These are phyloP conservation scores for Metarhizium robertsii DNA, from an alignment of 2,329 filamentous ascomycete species.

Conservation along the genomic window DNA sequence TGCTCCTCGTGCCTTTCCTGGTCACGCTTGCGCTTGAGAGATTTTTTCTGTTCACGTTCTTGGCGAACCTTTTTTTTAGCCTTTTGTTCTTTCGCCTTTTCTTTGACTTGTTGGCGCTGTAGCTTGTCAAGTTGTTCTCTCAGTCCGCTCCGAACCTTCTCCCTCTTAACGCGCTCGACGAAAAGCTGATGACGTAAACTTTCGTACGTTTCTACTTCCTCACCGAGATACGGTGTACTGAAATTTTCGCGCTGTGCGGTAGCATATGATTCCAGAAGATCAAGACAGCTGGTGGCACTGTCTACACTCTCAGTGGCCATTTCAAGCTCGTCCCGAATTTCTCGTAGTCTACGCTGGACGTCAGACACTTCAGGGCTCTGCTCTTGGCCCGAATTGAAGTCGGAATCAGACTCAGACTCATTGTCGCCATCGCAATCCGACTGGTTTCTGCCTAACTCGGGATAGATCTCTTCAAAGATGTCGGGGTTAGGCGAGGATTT, in stretches of 20 bases:
- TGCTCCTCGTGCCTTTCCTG: slow-evolving; percentile 32
- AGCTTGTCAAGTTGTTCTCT: slow-evolving; percentile 18
- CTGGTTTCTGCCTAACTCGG: slow-evolving; percentile 25
- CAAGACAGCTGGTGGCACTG: slow-evolving; percentile 24
- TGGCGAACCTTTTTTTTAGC: slow-evolving; percentile 23
- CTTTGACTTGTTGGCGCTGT: slow-evolving; percentile 20
- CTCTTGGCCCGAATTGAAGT: slow-evolving; percentile 17
- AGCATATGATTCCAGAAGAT: slow-evolving; percentile 32
- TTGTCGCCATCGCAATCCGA: slow-evolving; percentile 17
- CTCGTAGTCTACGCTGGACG: slow-evolving; percentile 18
- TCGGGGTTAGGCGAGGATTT: slow-evolving; percentile 45
- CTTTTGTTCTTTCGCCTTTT: slow-evolving; percentile 18
- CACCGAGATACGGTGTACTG: slow-evolving; percentile 16
- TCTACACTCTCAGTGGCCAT: slow-evolving; percentile 12
- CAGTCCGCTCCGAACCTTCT: slow-evolving; percentile 21
- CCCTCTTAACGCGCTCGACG: slow-evolving; percentile 27
- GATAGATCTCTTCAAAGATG: slow-evolving; percentile 42
- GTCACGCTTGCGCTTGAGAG: slow-evolving; percentile 25
- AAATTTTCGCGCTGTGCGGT: slow-evolving; percentile 1
- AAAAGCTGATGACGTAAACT: slow-evolving; percentile 32
- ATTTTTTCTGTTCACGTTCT: slow-evolving; percentile 24
- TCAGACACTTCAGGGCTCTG: slow-evolving; percentile 8
- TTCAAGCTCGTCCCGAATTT: slow-evolving; percentile 14
- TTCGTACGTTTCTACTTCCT: slow-evolving; percentile 30
- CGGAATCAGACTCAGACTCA: slow-evolving; percentile 8